phyloP scores from a whole-genome alignment of 2,329 filamentous ascomycete species.

The Cryphonectria nitschkei region DNA sequence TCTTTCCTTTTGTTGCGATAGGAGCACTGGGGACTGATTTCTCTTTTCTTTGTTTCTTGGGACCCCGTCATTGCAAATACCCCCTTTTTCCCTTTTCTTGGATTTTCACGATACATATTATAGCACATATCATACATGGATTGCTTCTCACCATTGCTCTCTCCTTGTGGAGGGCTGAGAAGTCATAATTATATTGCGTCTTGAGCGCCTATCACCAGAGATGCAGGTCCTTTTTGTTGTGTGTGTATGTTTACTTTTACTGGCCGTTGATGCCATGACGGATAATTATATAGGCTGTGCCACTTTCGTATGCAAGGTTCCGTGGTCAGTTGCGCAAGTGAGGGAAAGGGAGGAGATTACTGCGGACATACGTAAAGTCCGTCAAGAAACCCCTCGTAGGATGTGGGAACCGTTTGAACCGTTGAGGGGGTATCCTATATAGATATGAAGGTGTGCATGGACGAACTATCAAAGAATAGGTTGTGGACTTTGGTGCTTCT shows the following conservation, averaged over 20 bases:
- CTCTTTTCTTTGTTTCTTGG: slow-evolving; percentile 14
- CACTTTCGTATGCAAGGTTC: background rate
- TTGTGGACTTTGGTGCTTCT: too few relatives aligned
- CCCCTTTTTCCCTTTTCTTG: background rate
- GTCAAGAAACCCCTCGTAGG: background rate
- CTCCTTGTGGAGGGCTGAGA: background rate
- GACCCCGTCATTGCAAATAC: slow-evolving; percentile 22
- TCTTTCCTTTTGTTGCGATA: slow-evolving; percentile 20
- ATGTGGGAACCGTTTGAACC: too few relatives aligned
- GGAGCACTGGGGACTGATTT: slow-evolving; percentile 1
- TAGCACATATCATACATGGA: background rate
- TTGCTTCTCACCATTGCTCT: slow-evolving; percentile 1
- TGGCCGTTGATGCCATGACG: background rate
- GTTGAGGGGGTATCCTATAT: too few relatives aligned
- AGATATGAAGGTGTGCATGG: too few relatives aligned
- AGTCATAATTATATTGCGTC: background rate
- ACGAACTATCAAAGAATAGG: too few relatives aligned
- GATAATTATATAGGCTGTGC: background rate
- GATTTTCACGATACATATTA: background rate
- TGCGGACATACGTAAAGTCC: slow-evolving; percentile 7
- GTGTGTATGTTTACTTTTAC: too few relatives aligned
- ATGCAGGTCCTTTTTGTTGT: background rate
- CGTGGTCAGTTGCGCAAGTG: background rate
- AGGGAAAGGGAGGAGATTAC: background rate
- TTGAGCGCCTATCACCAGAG: background rate